phyloP scores from a whole-genome alignment of 305 asterid genomes.

The Solanum hybrid region DNA sequence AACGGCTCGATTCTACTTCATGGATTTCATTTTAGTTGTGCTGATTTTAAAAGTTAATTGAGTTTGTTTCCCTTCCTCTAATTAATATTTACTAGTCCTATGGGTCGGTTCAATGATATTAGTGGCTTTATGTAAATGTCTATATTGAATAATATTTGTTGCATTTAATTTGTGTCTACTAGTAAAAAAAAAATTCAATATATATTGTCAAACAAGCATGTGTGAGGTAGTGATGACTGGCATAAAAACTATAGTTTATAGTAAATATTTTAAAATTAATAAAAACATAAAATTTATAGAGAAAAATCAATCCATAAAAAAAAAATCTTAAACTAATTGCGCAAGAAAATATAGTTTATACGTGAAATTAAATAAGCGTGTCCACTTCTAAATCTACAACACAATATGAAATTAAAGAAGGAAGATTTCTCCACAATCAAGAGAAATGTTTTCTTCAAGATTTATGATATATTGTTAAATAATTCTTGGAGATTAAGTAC shows the following conservation, averaged over 20 bases:
- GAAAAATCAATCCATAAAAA: not conserved
- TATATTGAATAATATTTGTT: not conserved
- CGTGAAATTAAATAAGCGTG: not conserved
- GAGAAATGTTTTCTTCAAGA: not conserved
- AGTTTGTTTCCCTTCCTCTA: not conserved
- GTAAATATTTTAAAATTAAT: too few relatives aligned
- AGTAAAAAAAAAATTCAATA: not conserved
- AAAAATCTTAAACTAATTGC: not conserved
- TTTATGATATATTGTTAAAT: not conserved
- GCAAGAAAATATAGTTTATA: not conserved
- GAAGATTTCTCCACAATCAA: not conserved
- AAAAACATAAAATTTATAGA: not conserved
- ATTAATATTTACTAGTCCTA: not conserved
- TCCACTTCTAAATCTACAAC: not conserved
- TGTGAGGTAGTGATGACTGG: not conserved
- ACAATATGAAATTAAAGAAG: not conserved
- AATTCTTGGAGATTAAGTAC: not conserved
- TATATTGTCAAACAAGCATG: not conserved
- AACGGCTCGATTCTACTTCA: not conserved
- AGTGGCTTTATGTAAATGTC: not conserved
- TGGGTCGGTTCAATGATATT: not conserved
- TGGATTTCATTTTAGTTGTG: not conserved
- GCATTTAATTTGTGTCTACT: not conserved
- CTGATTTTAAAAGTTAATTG: not conserved
- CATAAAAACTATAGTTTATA: too few relatives aligned